phyloP scores from a whole-genome alignment of 495 filamentous ascomycete species.

The Penicillium angulare region DNA sequence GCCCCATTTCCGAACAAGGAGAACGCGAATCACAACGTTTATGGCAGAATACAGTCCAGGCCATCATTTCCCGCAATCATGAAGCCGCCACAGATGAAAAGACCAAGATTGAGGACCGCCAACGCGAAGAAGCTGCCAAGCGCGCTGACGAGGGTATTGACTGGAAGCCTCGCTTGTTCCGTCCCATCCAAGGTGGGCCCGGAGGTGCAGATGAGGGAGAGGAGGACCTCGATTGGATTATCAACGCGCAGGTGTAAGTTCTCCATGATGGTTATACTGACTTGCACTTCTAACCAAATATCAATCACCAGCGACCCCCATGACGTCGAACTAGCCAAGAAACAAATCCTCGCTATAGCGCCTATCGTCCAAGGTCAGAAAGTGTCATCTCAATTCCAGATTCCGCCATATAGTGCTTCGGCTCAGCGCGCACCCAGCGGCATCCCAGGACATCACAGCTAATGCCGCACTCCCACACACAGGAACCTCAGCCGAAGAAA shows the following conservation, averaged over 20 bases:
- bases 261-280: not conserved
- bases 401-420: conserved; percentile 34
- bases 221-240: conserved; percentile 89
- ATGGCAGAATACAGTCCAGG: conserved; percentile 77
- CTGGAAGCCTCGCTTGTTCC: conserved; percentile 87
- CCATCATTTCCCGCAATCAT: conserved; percentile 81
- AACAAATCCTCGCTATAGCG: conserved; percentile 84
- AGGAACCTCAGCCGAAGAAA: conserved; percentile 10
- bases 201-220: conserved; percentile 79
- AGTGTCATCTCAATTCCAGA: conserved; percentile 37
- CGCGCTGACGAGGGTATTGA: conserved; percentile 78
- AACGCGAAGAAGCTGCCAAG: conserved; percentile 83
- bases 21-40: conserved; percentile 87
- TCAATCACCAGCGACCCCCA: conserved; percentile 56
- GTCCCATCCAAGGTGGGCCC: conserved; percentile 67
- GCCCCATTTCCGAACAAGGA: conserved; percentile 82
- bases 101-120: conserved; percentile 86
- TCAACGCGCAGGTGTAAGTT: conserved; percentile 81
- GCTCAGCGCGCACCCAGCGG: conserved; percentile 3
- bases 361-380: conserved; percentile 80
- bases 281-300: not conserved
- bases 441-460: conserved; percentile 17
- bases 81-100: conserved; percentile 92
- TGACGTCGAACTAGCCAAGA: conserved; percentile 68
- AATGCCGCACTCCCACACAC: conserved; percentile 19